phyloP scores from a whole-genome alignment of 176 grass and related monocot genomes.

The Paspalum vaginatum region DNA sequence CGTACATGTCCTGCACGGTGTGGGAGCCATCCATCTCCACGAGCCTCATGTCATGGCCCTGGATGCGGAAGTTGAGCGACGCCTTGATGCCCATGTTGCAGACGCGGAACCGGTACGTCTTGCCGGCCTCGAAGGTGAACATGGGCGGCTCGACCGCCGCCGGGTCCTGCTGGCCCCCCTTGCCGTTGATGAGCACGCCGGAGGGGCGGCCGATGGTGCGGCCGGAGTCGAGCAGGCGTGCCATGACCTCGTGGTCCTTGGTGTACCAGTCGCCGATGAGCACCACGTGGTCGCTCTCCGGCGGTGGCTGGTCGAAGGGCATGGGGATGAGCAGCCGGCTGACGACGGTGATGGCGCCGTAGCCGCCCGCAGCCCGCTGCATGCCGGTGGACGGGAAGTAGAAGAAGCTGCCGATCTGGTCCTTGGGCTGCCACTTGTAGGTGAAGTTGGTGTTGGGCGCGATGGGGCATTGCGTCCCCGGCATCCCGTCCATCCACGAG shows the following conservation, averaged over 20 bases:
- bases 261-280: conserved; percentile 79
- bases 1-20: conserved; percentile 61
- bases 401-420: conserved; percentile 95
- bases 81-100: conserved; percentile 70
- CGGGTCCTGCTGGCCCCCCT: conserved; percentile 24
- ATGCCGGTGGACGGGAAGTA: conserved; percentile 83
- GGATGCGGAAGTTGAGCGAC: conserved; percentile 90
- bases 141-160: conserved; percentile 15
- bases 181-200: conserved; percentile 67
- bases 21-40: conserved; percentile 77
- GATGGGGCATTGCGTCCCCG: conserved; percentile 85
- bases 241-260: conserved; percentile 61
- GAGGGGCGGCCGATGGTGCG: conserved; percentile 48
- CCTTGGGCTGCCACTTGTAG: conserved; percentile 86
- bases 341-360: conserved; percentile 59
- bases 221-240: conserved; percentile 45
- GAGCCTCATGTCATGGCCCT: conserved; percentile 66
- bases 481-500: conserved; percentile 75
- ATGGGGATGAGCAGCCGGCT: conserved; percentile 87
- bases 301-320: conserved; percentile 54
- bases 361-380: conserved; percentile 76
- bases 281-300: conserved; percentile 51
- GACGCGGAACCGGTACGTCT: conserved; percentile 63
- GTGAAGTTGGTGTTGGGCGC: conserved; percentile 68
- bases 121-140: conserved; percentile 69